Evolutionary conservation across 345 rosid genomes (phyloP).

Genomic region (Rhizophora mangle): DNA sequence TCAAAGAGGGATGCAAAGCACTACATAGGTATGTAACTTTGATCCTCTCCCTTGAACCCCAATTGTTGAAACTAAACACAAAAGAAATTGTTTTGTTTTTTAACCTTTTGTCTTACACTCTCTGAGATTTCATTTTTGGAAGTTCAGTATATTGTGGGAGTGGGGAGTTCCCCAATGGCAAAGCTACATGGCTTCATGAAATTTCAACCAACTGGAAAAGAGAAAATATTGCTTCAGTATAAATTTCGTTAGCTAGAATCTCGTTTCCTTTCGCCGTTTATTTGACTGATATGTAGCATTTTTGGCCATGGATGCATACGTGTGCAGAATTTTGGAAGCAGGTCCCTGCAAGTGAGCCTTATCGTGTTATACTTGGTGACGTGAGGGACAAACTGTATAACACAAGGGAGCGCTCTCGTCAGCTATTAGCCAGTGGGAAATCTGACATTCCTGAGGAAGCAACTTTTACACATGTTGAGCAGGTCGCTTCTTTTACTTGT

Average conservation of each 20-base stretch:
- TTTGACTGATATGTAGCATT: neutral
- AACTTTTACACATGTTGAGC: conserved; percentile 70
- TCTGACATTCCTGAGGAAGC: conserved; percentile 86
- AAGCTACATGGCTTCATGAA: neutral
- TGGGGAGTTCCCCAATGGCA: neutral
- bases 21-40: conserved; percentile 66
- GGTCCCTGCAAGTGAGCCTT: conserved; percentile 83
- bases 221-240: neutral
- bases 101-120: neutral
- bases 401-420: conserved; percentile 93
- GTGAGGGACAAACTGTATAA: conserved; percentile 88
- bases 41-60: neutral
- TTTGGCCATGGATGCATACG: neutral
- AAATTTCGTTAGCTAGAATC: neutral
- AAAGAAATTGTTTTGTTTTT: neutral
- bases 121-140: neutral
- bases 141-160: neutral
- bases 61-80: neutral
- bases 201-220: neutral
- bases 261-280: neutral
- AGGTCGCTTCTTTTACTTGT: conserved; percentile 32
- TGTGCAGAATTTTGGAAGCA: conserved; percentile 87
- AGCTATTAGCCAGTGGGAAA: conserved; percentile 61
- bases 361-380: conserved; percentile 88
- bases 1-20: conserved; percentile 92